Evolutionary conservation across 148 eudicot genomes (phyloP).

Genomic region (Chenopodium formosanum): DNA sequence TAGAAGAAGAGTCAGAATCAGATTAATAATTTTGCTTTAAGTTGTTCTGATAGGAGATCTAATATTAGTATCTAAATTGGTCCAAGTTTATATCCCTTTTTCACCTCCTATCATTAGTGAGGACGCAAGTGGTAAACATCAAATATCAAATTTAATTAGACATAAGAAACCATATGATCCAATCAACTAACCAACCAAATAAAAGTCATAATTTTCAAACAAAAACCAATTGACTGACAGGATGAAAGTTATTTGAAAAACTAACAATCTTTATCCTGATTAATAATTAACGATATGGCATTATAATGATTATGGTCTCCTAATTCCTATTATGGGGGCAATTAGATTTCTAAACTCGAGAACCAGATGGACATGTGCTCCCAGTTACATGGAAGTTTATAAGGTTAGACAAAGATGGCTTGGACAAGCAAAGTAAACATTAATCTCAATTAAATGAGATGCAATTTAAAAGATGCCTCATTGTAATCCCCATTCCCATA

Average conservation of each 20-base stretch:
- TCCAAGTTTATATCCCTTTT: slow-evolving; percentile 7
- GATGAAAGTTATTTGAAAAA: background rate
- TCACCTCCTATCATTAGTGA: background rate
- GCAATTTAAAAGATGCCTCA: slow-evolving; percentile 21
- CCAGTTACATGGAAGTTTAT: background rate
- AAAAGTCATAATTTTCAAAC: background rate
- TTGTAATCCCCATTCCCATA: slow-evolving; percentile 19
- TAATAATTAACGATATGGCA: background rate
- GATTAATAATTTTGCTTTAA: background rate
- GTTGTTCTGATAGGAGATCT: slow-evolving; percentile 4
- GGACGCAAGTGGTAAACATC: background rate
- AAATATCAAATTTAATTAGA: background rate
- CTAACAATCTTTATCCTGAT: background rate
- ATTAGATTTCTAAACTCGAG: too few species aligned
- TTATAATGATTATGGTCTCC: background rate
- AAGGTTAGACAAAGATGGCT: background rate
- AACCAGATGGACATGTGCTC: too few species aligned
- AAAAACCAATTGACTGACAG: background rate
- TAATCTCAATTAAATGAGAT: background rate
- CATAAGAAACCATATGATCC: background rate
- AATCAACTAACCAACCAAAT: background rate
- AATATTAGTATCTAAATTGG: background rate
- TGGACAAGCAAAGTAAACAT: background rate
- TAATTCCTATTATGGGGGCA: background rate
- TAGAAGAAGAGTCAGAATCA: slow-evolving; percentile 2